These are phyloP conservation scores for Acmispon strigosus DNA, from an alignment of 306 rosid genomes.

Conservation along the genomic window DNA sequence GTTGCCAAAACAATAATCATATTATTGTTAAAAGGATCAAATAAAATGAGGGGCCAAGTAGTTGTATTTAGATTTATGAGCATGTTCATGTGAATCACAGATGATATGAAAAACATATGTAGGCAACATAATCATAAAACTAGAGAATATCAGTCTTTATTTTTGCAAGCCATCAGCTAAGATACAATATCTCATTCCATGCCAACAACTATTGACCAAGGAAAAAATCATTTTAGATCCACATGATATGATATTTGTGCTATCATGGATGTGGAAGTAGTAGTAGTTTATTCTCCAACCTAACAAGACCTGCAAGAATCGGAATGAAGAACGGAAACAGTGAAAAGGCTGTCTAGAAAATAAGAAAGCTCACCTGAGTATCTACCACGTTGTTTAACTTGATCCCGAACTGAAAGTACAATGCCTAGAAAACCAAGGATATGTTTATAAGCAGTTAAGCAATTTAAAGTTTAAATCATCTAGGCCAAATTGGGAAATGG, in stretches of 20 bases:
- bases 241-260: not conserved
- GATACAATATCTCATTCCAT: not conserved
- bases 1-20: not conserved
- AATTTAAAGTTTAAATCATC: not conserved
- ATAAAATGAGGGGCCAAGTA: not conserved
- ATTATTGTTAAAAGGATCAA: not conserved
- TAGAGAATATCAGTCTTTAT: not conserved
- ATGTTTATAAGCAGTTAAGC: constrained; percentile 13
- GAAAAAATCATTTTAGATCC: not conserved
- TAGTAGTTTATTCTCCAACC: constrained; percentile 8
- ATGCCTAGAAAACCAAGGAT: constrained; percentile 54
- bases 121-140: not conserved
- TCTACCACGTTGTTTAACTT: constrained; percentile 94
- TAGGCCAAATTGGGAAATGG: not conserved
- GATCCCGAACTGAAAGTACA: constrained; percentile 95
- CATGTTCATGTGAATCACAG: not conserved
- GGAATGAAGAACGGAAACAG: not conserved
- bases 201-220: not conserved
- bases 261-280: not conserved
- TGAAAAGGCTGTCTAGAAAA: not conserved
- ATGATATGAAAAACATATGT: not conserved
- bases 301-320: not conserved
- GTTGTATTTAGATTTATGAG: constrained; percentile 5
- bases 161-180: not conserved
- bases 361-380: constrained; percentile 73